These are phyloP conservation scores for Mortierella sp. DNA, from an alignment of 371 early-diverging fungal genomes.

Conservation along the genomic window DNA sequence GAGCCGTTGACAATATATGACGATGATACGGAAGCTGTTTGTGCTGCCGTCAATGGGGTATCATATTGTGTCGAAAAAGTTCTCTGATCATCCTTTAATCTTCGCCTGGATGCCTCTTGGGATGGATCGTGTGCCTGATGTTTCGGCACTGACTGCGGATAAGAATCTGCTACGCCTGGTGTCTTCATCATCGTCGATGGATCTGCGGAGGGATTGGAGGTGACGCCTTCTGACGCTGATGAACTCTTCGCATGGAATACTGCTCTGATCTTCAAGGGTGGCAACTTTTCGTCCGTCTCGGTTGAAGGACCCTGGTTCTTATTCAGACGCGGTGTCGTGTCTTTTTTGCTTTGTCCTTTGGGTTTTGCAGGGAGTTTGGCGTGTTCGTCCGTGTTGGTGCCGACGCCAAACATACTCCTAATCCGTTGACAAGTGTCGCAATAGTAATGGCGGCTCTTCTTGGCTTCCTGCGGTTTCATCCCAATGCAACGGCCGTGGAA, in stretches of 20 bases:
- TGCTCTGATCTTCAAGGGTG: constrained; percentile 9
- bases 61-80: not conserved
- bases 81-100: not conserved
- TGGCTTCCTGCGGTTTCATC: constrained; percentile 58
- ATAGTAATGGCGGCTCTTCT: constrained; percentile 59
- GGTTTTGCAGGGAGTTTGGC: constrained; percentile 12
- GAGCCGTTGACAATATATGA: not conserved
- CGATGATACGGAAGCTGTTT: not conserved
- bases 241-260: not conserved
- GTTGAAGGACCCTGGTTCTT: constrained; percentile 1
- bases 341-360: constrained; percentile 20
- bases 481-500: constrained; percentile 54
- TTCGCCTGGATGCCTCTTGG: not conserved
- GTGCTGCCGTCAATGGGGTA: not conserved
- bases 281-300: not conserved
- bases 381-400: constrained; percentile 2
- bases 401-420: constrained; percentile 34
- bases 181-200: too few relatives aligned
- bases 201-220: not conserved
- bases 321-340: constrained; percentile 13
- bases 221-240: not conserved
- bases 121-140: not conserved
- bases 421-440: constrained; percentile 59
- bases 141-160: not conserved
- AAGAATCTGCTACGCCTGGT: not conserved